A percentile compares a stretch with the other conserved stretches of the same genome.
phyloP scores from a whole-genome alignment of 2,329 filamentous ascomycete species.

The Beauveria sp. region DNA sequence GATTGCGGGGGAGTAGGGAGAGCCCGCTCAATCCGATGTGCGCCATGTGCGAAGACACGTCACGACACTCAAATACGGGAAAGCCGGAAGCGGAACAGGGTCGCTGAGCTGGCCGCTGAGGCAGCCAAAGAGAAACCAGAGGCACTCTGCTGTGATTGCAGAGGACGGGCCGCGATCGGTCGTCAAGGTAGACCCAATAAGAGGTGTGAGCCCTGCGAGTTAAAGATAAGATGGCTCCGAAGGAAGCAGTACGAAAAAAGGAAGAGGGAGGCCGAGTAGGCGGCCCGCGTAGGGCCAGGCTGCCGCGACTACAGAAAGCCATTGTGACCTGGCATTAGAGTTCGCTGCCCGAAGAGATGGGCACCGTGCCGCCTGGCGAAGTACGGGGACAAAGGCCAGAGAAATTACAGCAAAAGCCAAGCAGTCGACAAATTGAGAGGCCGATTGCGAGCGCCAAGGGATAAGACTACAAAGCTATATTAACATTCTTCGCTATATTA shows the following conservation, averaged over 20 bases:
- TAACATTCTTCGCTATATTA: neutral
- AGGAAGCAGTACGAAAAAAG: neutral
- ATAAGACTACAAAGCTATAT: neutral
- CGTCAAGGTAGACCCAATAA: neutral
- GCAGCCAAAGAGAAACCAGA: too few species aligned
- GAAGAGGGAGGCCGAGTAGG: neutral
- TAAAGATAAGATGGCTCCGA: neutral
- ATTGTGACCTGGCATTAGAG: neutral
- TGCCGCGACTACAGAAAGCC: neutral
- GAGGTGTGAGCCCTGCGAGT: neutral
- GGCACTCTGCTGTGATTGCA: neutral
- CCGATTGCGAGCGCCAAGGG: neutral
- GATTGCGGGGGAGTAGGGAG: too few species aligned
- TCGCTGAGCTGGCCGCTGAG: too few species aligned
- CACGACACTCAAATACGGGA: too few species aligned
- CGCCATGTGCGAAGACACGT: too few species aligned
- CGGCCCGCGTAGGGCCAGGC: neutral
- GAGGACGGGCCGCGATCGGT: neutral
- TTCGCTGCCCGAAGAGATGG: neutral
- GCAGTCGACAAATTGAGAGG: neutral
- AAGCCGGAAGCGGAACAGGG: too few species aligned
- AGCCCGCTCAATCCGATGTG: too few species aligned
- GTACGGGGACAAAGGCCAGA: neutral
- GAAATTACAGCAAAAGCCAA: neutral
- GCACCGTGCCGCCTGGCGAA: neutral